Conservation (phyloP, 768 basidiomycete genomes). For the Pleurotus platypus region DNA sequence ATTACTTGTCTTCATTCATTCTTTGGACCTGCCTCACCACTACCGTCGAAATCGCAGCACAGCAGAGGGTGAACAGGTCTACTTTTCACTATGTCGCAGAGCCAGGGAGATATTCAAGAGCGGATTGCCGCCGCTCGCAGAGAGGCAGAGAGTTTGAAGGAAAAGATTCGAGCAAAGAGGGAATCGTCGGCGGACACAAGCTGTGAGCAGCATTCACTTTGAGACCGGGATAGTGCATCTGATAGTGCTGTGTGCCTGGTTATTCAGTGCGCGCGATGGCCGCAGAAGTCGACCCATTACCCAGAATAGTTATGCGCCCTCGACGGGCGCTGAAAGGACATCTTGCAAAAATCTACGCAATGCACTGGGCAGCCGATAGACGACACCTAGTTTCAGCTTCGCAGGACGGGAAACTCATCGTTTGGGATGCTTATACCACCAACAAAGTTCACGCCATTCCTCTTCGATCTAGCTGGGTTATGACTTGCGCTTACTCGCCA, state of each 20-base stretch:
- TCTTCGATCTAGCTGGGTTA: constrained; percentile 97
- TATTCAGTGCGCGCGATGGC: constrained; percentile 94
- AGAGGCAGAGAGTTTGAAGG: constrained; percentile 96
- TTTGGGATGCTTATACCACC: constrained; percentile 99
- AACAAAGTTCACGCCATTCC: constrained; percentile 99
- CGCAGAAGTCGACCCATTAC: constrained; percentile 91
- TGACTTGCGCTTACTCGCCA: constrained; percentile 99
- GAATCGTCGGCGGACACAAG: constrained; percentile 98
- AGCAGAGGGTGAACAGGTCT: background rate
- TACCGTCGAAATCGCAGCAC: constrained; percentile 5
- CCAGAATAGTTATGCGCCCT: constrained; percentile 95
- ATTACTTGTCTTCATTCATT: constrained; percentile 5
- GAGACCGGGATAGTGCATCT: constrained; percentile 6
- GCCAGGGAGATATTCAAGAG: constrained; percentile 83
- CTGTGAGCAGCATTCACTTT: constrained; percentile 51
- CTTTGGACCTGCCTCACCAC: constrained; percentile 4
- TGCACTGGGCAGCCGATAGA: constrained; percentile 99
- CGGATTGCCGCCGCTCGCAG: constrained; percentile 94
- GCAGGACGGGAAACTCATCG: constrained; percentile 98
- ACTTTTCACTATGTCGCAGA: constrained; percentile 61
- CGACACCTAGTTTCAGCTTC: constrained; percentile 99
- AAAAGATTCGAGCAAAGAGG: constrained; percentile 95
- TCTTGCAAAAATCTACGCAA: constrained; percentile 98
- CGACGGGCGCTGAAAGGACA: constrained; percentile 94
- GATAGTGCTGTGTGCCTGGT: constrained; percentile 13